These are phyloP conservation scores for Penicillium riverlandense DNA, from an alignment of 495 filamentous ascomycete genomes.

Conservation along the genomic window DNA sequence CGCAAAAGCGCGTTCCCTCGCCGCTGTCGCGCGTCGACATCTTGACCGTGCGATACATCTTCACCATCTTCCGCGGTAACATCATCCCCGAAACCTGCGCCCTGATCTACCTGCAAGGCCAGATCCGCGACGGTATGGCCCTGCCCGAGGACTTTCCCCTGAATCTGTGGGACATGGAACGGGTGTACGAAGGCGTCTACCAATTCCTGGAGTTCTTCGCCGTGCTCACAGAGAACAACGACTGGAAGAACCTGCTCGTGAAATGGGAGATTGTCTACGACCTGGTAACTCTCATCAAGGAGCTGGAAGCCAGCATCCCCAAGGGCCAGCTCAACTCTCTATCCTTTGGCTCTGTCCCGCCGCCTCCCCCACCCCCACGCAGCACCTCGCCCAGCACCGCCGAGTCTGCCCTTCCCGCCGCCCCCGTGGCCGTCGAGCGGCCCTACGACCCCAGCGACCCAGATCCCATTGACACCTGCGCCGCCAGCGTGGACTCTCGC, in stretches of 20 bases:
- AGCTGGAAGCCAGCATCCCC: constrained; percentile 77
- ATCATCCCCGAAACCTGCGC: constrained; percentile 89
- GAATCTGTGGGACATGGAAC: constrained; percentile 95
- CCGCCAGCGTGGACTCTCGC: constrained; percentile 37
- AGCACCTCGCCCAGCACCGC: constrained; percentile 23
- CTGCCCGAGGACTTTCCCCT: constrained; percentile 80
- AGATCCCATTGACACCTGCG: constrained; percentile 32
- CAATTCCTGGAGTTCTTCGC: constrained; percentile 92
- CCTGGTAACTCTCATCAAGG: constrained; percentile 74
- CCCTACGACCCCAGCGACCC: constrained; percentile 48
- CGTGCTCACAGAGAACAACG: constrained; percentile 74
- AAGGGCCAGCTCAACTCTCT: constrained; percentile 54
- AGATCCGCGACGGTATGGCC: constrained; percentile 63
- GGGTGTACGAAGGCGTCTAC: constrained; percentile 80
- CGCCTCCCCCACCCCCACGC: constrained; percentile 15
- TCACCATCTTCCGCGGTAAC: constrained; percentile 82
- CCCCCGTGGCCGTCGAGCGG: constrained; percentile 48
- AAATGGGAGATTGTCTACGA: constrained; percentile 86
- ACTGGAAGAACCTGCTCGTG: constrained; percentile 63
- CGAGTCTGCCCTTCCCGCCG: constrained; percentile 19
- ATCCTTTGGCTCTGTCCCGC: constrained; percentile 24
- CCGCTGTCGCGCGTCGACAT: constrained; percentile 47
- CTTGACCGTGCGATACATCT: constrained; percentile 77
- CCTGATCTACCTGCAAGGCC: constrained; percentile 87
- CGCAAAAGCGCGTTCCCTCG: constrained; percentile 28